Evolutionary conservation across 371 early-diverging fungal genomes (phyloP), one percentile per base, ranked within the genome.

Genomic region (Umbelopsis sp.): DNA sequence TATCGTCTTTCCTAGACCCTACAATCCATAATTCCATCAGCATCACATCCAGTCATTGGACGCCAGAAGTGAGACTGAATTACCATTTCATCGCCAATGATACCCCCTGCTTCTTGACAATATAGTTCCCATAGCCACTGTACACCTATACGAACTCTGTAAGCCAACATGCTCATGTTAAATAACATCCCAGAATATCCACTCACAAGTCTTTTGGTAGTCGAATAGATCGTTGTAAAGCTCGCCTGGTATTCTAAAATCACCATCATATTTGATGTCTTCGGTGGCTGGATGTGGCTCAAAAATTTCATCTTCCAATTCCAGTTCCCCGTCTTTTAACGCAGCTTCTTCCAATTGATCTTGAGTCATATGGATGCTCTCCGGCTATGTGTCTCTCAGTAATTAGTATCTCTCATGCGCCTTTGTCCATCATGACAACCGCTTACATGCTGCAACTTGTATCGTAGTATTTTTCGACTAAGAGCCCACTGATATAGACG

Each of bases 61-160:
- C 67, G 16, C 46, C 48, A 20, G 14, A 22, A 66, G 37, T 6
- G 67, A 67, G 29, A 46, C 70, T n/a, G 50, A 66, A 44, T 73
- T 74, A 84, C 87, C 97, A 99, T 98, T 78, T 99, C 99, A 80
- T 99, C 99, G n/a, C 98, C 98, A 29, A 99, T 78, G 35, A 99
- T 93, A 0, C 99, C 99, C 1, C 99, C 99, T 0, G 91, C 92
- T 52, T 92, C 86, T 71, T 95, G 94, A 41, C 82, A 80, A 74
- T 96, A 92, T 38, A 98, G 80, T 67, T 96, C 94, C 89, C 91
- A 93, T 63, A 99, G 79, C 99, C 99, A 99, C 51, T 87, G 82
- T 6, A 94, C 77, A 51, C 96, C 94, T 67, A 68, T 25, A 29
- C 4, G 1, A 51, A 7, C 12, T 38, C 24, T 24, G 14, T 44